Conservation (phyloP, 1,284 basidiomycete genomes). For the Cutaneotrichosporon spelunceum region DNA sequence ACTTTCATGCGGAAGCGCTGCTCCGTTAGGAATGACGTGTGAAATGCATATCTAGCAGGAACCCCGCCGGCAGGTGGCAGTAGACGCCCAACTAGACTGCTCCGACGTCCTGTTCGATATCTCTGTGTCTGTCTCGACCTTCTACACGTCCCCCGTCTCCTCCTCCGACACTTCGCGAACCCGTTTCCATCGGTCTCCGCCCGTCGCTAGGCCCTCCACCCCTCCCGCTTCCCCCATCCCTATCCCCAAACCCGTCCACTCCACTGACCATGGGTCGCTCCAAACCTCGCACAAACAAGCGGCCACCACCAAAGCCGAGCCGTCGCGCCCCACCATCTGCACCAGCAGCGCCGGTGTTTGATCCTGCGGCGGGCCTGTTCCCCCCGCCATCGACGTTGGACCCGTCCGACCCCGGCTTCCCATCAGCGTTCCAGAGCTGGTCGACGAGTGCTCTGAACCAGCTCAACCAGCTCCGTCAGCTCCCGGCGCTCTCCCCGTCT, state of each 20-base stretch:
- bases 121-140: not conserved
- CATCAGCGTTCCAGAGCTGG: conserved; percentile 42
- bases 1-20: not conserved
- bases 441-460: conserved; percentile 37
- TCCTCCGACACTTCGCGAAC: too few species aligned
- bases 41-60: not conserved
- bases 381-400: conserved; percentile 24
- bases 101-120: too few species aligned
- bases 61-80: not conserved
- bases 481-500: conserved; percentile 41
- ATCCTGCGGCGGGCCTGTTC: conserved; percentile 19
- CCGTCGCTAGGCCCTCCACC: not conserved
- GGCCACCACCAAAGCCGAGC: conserved; percentile 27
- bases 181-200: not conserved
- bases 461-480: conserved; percentile 38
- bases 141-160: not conserved
- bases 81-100: too few species aligned
- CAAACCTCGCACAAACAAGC: conserved; percentile 46
- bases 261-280: conserved; percentile 41
- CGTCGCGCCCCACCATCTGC: conserved; percentile 7
- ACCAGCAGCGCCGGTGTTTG: conserved; percentile 5
- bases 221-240: not conserved
- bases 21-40: not conserved
- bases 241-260: too few species aligned
- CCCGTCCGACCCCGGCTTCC: conserved; percentile 30